Evolutionary conservation across 2,329 filamentous ascomycete species (phyloP), one percentile per base, ranked within the genome.

Genomic region (Rhinocladiella mackenziei): DNA sequence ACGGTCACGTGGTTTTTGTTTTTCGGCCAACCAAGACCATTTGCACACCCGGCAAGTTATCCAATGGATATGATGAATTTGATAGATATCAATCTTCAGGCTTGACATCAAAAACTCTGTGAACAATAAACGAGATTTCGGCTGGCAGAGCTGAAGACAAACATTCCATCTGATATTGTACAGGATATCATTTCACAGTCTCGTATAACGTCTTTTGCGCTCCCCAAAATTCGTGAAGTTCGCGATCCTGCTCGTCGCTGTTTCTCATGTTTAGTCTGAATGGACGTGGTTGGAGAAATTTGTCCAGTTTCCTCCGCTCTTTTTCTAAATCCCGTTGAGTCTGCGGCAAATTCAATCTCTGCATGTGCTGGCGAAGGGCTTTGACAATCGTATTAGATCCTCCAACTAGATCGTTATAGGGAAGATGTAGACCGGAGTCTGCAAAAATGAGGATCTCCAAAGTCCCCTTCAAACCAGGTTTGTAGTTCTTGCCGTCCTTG

Each of bases 381-480:
- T 39, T 41, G 35, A 50, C 31, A 7, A 50, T 13, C 5, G 17
- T 18, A 17, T 19, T 17, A 29, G 43, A 47, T 17, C 36, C 14
- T 11, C 29, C 32, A 4, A 50, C 39, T 7, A 50, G 48, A 22
- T 50, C 43, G 32, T 33, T 17, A 13, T 47, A 41, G 19, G 36
- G 25, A 28, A 25, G 23, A 13, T 22, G 34, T 3, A 50, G 22
- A 14, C 43, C 48, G 18, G 18, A 17, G 13, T 38, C 26, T 11
- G 41, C 32, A 38, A 22, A 51, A 18, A 48, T 26, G 15, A 38
- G 38, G 19, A 73, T 48, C 19, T 67, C 62, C 22, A 65, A 43
- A 3, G 64, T 63, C 3, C 70, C 70, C 31, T 48, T 56, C 22
- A 74, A 40, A 22, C 43, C 43, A 3, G 37, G 9, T 9, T 20